These are phyloP conservation scores for Tricholoma bakamatsutake DNA, from an alignment of 768 basidiomycete species.

Conservation along the genomic window DNA sequence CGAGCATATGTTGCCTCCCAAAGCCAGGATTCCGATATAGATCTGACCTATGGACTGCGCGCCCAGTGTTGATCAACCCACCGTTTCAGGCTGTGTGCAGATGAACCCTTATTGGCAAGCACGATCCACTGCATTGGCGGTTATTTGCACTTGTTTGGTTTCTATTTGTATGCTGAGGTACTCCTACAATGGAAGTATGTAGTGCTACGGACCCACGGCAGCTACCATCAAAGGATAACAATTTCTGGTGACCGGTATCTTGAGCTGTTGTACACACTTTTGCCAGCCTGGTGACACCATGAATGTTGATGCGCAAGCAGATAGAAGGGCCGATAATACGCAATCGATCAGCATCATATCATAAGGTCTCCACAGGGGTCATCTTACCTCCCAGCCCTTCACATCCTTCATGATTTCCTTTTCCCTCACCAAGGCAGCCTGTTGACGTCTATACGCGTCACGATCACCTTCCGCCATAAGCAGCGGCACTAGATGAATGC, in stretches of 20 bases:
- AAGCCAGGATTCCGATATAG: too few species aligned
- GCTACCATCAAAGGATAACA: constrained; percentile 27
- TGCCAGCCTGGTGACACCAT: constrained; percentile 54
- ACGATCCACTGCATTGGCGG: too few species aligned
- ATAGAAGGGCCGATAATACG: constrained; percentile 14
- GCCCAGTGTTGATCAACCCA: too few species aligned
- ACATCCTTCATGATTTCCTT: constrained; percentile 94
- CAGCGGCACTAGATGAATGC: constrained; percentile 89
- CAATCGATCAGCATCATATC: constrained; percentile 16
- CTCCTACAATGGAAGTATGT: too few species aligned
- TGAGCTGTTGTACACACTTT: constrained; percentile 80
- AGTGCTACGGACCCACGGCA: background rate
- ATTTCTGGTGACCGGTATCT: constrained; percentile 52
- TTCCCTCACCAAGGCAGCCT: constrained; percentile 76
- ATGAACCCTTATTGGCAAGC: too few species aligned
- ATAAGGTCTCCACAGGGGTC: constrained; percentile 12
- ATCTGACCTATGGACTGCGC: too few species aligned
- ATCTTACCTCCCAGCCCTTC: constrained; percentile 86
- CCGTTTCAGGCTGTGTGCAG: too few species aligned
- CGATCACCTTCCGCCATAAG: constrained; percentile 93
- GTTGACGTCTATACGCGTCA: constrained; percentile 74
- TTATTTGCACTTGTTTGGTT: too few species aligned
- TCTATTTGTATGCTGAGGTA: too few species aligned
- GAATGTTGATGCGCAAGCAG: constrained; percentile 12
- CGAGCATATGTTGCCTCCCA: background rate